Percentiles rank a stretch among this genome's conserved stretches.
These are phyloP conservation scores for Acacia melanoxylon DNA, from an alignment of 306 rosid genomes.

Conservation along the genomic window DNA sequence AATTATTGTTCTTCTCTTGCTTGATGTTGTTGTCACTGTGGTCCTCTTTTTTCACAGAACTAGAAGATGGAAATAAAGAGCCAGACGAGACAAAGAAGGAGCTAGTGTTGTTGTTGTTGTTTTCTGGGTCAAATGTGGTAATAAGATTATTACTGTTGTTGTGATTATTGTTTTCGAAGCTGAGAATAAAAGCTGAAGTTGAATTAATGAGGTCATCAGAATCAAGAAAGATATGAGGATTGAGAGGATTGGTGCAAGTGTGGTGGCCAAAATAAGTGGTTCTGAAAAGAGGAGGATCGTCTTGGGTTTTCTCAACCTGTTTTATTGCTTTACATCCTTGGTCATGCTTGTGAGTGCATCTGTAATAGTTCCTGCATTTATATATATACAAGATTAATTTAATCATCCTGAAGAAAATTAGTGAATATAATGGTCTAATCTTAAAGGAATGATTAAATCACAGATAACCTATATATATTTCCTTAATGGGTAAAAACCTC, in stretches of 20 bases:
- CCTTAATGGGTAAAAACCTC: background rate
- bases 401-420: background rate
- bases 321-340: constrained; percentile 72
- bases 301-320: constrained; percentile 63
- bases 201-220: constrained; percentile 13
- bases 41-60: background rate
- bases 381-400: background rate
- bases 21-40: background rate
- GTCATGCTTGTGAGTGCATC: constrained; percentile 77
- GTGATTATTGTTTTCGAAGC: constrained; percentile 40
- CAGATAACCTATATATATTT: background rate
- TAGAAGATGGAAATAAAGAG: background rate
- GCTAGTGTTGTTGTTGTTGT: too few species aligned
- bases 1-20: background rate
- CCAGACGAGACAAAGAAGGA: constrained; percentile 29
- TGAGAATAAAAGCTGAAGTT: constrained; percentile 36
- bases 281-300: constrained; percentile 45
- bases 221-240: constrained; percentile 52
- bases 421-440: background rate
- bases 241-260: constrained; percentile 45
- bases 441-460: background rate
- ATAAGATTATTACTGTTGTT: background rate
- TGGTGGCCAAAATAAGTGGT: constrained; percentile 63
- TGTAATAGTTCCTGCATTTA: constrained; percentile 64
- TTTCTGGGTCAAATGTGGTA: constrained; percentile 2